phyloP scores from a whole-genome alignment of 371 early-diverging fungal species.

The Circinella minor region DNA sequence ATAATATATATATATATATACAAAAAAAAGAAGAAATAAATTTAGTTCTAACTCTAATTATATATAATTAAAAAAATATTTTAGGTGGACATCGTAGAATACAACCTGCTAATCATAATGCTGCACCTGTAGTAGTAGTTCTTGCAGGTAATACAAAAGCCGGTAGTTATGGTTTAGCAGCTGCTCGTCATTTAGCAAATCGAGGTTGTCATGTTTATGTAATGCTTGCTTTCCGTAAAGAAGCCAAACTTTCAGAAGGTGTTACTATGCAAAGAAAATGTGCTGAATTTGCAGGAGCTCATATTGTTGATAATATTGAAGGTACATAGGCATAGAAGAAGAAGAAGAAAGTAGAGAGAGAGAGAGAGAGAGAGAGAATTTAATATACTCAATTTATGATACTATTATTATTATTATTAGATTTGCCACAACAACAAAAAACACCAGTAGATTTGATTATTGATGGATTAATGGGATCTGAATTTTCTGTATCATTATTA shows the following conservation, averaged over 20 bases:
- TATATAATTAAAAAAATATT: conserved; percentile 20
- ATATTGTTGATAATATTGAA: conserved; percentile 30
- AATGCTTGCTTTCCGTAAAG: conserved; percentile 55
- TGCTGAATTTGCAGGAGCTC: conserved; percentile 39
- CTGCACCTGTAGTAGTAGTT: conserved; percentile 72
- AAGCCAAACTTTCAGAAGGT: conserved; percentile 21
- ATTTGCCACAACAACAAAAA: conserved; percentile 56
- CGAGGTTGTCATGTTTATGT: conserved; percentile 75
- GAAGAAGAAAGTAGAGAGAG: too few species aligned
- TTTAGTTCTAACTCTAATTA: not conserved
- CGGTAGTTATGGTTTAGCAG: conserved; percentile 76
- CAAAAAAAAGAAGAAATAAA: not conserved
- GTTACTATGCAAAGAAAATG: conserved; percentile 29
- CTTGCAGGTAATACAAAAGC: conserved; percentile 77
- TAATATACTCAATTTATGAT: too few species aligned
- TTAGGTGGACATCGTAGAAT: conserved; percentile 75
- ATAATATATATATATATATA: conserved; percentile 25
- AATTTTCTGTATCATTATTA: conserved; percentile 58
- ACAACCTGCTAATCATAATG: conserved; percentile 75
- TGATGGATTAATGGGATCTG: conserved; percentile 74
- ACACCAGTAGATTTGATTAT: conserved; percentile 81
- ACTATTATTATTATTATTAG: not conserved
- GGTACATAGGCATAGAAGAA: conserved; percentile 19
- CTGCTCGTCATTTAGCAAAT: conserved; percentile 81
- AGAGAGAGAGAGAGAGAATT: too few species aligned